phyloP scores from a whole-genome alignment of 257 asterid genomes.

The Agastache rugosa region DNA sequence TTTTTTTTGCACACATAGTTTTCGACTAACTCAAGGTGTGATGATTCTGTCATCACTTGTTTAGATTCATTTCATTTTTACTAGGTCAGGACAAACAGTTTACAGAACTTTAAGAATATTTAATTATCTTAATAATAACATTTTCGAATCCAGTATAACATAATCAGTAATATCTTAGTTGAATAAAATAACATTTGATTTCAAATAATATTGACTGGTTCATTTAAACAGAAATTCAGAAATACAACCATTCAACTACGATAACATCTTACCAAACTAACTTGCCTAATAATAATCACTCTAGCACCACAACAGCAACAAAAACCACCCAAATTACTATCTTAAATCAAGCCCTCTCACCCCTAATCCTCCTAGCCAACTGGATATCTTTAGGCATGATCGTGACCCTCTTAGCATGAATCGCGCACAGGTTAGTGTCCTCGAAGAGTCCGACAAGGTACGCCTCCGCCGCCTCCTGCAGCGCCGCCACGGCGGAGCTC shows the following conservation, averaged over 20 bases:
- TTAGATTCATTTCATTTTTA: too few relatives aligned
- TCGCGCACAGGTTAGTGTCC: slow-evolving; percentile 49
- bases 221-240: neutral
- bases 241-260: neutral
- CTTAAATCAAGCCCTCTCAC: slow-evolving; percentile 40
- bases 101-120: too few relatives aligned
- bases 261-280: neutral
- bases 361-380: slow-evolving; percentile 47
- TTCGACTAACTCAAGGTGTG: too few relatives aligned
- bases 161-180: too few relatives aligned
- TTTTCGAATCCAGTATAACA: too few relatives aligned
- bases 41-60: too few relatives aligned
- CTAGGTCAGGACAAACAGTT: too few relatives aligned
- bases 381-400: slow-evolving; percentile 51
- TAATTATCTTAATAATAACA: too few relatives aligned
- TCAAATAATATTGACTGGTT: neutral
- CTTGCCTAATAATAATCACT: neutral
- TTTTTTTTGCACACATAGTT: too few relatives aligned
- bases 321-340: neutral
- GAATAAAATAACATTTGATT: neutral
- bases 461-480: slow-evolving; percentile 52
- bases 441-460: slow-evolving; percentile 48
- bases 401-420: slow-evolving; percentile 52
- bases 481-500: slow-evolving; percentile 51
- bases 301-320: neutral